These are phyloP conservation scores for Colletotrichum sojae DNA, from an alignment of 2,329 filamentous ascomycete genomes.

Conservation along the genomic window DNA sequence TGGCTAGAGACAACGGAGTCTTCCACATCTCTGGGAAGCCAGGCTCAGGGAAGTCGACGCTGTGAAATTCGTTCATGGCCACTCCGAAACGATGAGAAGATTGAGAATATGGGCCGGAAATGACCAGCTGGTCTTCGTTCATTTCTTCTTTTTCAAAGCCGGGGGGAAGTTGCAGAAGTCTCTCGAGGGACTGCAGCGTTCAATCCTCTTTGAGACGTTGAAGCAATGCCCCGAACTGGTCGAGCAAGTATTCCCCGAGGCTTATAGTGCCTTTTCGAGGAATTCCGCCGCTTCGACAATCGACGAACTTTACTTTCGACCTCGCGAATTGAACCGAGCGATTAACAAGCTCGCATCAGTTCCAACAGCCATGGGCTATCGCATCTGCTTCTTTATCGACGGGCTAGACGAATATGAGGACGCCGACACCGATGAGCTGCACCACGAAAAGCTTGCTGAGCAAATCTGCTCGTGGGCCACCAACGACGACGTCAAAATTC, in stretches of 20 bases:
- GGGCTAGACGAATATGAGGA: conserved; percentile 27
- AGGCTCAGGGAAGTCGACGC: conserved; percentile 27
- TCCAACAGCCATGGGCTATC: not conserved
- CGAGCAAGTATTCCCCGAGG: not conserved
- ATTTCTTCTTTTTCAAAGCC: conserved; percentile 36
- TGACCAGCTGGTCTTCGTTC: conserved; percentile 3
- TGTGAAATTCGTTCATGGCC: conserved; percentile 33
- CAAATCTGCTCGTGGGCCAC: not conserved
- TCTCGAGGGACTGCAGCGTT: conserved; percentile 25
- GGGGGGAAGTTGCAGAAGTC: conserved; percentile 29
- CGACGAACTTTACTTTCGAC: not conserved
- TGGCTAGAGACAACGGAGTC: not conserved
- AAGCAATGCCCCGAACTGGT: conserved; percentile 20
- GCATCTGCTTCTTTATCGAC: conserved; percentile 32
- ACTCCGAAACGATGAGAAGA: not conserved
- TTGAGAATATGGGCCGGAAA: conserved; percentile 28
- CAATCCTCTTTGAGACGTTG: conserved; percentile 20
- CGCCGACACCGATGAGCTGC: not conserved
- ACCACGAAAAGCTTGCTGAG: not conserved
- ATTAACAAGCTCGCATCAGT: not conserved
- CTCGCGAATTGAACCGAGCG: not conserved
- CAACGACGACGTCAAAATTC: not conserved
- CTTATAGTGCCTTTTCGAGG: not conserved
- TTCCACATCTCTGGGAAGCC: conserved; percentile 26
- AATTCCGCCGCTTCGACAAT: not conserved